Evolutionary conservation across 495 filamentous ascomycete genomes (phyloP), one percentile per base, ranked within the genome.

Genomic region (Terfezia boudieri): DNA sequence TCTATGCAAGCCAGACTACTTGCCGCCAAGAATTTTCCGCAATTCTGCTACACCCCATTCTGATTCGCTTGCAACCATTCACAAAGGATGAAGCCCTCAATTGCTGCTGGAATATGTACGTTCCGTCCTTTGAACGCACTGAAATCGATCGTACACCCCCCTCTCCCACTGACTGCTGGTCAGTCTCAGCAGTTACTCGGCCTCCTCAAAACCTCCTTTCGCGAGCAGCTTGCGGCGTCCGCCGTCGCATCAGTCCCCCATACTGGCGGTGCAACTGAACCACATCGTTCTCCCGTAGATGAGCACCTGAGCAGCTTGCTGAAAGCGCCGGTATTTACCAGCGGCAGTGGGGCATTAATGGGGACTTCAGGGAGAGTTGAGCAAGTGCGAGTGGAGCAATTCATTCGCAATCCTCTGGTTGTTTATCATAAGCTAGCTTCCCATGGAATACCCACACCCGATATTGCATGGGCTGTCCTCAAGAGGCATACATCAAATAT

Each of bases 131-230:
- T 46, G 12, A 14, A 20, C 14, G 41, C 41, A 20, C 41, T 46
- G 41, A 20, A 43, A 17, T 11, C 54, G 6, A 36, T 51, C n/a
- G 8, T 56, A 9, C 43, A 56, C 20, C 41, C 54, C 7, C 54
- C 54, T 20, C 20, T 51, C 17, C 54, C 54, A 9, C 48, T 56
- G 14, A 56, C 54, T 0, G 17, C 43, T 35, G 20, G 48, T 9
- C 17, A 56, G 17, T 56, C 54, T 8, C 10, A 56, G 23, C 48
- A n/a, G 26, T 49, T 56, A 20, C 54, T 56, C 54, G 41, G 54
- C 11, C 26, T 49, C 4, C 41, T 56, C 16, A 43, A 56, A 56
- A 49, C 48, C 12, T 51, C 46, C 8, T 56, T 56, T 48, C 54
- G 54, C 6, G 35, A 56, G 17, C 23, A 51, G 12, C 54, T 56